Base-by-base conservation (phyloP, 192 early-diverging fungal genomes). In the Phlyctochytrium arcticum region DNA sequence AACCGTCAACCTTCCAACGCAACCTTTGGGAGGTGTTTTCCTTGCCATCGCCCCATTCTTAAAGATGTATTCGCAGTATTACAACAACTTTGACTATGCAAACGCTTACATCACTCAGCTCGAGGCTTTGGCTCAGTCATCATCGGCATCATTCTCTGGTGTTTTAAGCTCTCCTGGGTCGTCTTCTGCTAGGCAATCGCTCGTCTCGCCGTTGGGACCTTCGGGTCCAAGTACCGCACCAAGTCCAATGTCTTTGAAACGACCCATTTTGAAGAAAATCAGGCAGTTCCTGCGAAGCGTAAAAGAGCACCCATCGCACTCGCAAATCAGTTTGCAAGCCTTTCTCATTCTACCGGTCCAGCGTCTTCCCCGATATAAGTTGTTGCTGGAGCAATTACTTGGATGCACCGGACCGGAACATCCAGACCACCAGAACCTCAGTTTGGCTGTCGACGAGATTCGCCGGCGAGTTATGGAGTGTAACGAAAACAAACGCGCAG, bases 301-400 rank as follows among this genome's bases (percentile, higher is more conserved):
- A 17, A 74, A 70, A 30, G 46, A 23, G 33, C 80, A 81, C 60
- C 78, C 80, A 53, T 82, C 73, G 47, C 92, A 92, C 54, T 68
- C 80, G 23, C 93, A 95, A 69, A 81, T 95, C 60, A 88, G 79
- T 34, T 83, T 96, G 7, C 87, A 92, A 57, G 84, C 89, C 6
- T 94, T 89, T 69, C 71, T 97, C 49, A 80, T 98, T 23, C 80
- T 95, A 6, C 96, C 96, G 1, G 83, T 99, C 27, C 96, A 99
- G 71, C 86, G 96, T 5, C 83, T 99, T 36, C 94, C 95, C 12
- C 82, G 95, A 74, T 99, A 98, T 73, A 89, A 88, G 23, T 75
- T 99, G 42, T 79, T 98, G 12, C 78, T 98, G 26, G 82, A 87
- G 12, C 87, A 92, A 69, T 85, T 98, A n/a, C 74, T 95, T 12